Evolutionary conservation across 2,329 filamentous ascomycete genomes (phyloP), one percentile per base, ranked within the genome.

Genomic region (Raffaelea albimanens): DNA sequence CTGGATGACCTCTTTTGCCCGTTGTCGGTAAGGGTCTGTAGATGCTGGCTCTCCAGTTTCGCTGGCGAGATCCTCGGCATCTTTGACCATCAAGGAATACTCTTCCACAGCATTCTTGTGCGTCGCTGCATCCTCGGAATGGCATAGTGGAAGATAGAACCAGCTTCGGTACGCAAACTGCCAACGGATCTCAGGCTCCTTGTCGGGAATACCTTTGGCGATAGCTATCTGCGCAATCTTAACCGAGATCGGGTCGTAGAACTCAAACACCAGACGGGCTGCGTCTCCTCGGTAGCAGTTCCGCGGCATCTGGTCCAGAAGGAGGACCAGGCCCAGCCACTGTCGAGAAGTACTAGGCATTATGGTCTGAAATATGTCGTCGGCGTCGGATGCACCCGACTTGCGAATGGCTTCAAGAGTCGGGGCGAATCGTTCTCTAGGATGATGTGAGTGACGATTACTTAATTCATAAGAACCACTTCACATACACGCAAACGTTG

Each of bases 301-400:
- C 2, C 81, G 72, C 0, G 80, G 68, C 40, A 83, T 67, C 56
- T 84, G 80, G 52, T 84, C 81, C 2, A 84, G 68, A 2, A 84
- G 66, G 2, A 84, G 54, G 5, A 79, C 56, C 0, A 83, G 58
- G 41, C 69, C 67, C 2, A 84, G 62, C 61, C 31, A 34, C 9
- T 34, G 10, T 9, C 9, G 31, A 9, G 31, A 16, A 16, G 10
- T 16, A 9, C 16, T 9, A 16, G 31, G 31, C 31, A 10, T 34
- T 9, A 16, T 16, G 31, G 31, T 16, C 10, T 9, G 10, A 9
- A 34, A 16, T 16, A 34, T 10, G 31, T 9, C 31, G 31, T 34
- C 31, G 31, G 31, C 31, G 31, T 16, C 31, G 31, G 16, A 34
- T 10, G 31, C 31, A 16, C 9, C 10, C n/a, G n/a, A n/a, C n/a